Conservation (phyloP, 306 rosid genomes). For the Dryas alaskensis region DNA sequence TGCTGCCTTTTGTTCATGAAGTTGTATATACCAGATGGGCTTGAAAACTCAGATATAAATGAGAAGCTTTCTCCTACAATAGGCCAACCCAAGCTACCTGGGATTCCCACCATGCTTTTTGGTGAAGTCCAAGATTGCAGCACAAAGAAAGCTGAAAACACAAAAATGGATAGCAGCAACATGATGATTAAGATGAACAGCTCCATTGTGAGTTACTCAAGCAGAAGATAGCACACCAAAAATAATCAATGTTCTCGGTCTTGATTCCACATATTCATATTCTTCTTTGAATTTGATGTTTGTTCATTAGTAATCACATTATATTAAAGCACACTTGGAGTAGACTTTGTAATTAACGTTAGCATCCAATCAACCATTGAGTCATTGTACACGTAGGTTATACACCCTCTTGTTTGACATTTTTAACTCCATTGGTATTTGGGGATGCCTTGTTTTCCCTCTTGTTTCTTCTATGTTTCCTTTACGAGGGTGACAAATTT, state of each 20-base stretch:
- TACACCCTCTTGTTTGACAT: background rate
- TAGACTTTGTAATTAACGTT: background rate
- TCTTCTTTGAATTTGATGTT: no score
- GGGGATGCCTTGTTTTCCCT: background rate
- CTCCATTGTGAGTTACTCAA: conserved; percentile 37
- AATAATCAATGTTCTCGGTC: background rate
- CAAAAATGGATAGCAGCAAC: conserved; percentile 28
- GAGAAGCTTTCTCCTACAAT: conserved; percentile 74
- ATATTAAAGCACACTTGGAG: no score
- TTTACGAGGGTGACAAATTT: background rate
- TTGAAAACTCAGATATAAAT: conserved; percentile 68
- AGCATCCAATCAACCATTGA: no score
- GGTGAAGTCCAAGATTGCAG: conserved; percentile 52
- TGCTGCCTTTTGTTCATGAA: conserved; percentile 77
- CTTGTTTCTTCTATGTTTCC: background rate
- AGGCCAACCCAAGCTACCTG: conserved; percentile 88
- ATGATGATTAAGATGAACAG: conserved; percentile 28
- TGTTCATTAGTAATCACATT: no score
- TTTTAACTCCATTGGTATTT: background rate
- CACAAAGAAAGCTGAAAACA: conserved; percentile 35
- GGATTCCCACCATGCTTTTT: conserved; percentile 61
- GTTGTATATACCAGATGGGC: conserved; percentile 72
- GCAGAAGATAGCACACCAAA: background rate
- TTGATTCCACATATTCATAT: no score
- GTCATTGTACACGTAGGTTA: background rate